phyloP scores from a whole-genome alignment of 2,329 filamentous ascomycete genomes.

The Pseudogymnoascus sp. region DNA sequence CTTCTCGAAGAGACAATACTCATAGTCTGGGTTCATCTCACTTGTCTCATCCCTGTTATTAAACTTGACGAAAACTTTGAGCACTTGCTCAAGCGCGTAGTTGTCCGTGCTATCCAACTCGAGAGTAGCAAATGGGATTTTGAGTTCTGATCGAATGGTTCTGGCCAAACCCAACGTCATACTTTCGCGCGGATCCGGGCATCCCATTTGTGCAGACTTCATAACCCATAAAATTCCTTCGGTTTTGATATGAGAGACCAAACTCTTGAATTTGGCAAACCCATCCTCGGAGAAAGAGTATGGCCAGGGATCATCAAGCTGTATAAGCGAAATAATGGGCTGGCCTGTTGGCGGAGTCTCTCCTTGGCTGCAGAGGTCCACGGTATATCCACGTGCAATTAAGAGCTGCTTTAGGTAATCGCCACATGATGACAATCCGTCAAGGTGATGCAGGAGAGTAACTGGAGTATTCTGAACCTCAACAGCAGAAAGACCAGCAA shows the following conservation, averaged over 20 bases:
- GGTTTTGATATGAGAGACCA: not conserved
- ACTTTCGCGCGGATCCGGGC: slow-evolving; percentile 19
- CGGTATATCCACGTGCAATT: slow-evolving; percentile 11
- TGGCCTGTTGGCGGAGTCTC: slow-evolving; percentile 12
- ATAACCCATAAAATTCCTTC: slow-evolving; percentile 21
- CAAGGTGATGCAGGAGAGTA: not conserved
- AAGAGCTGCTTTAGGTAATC: not conserved
- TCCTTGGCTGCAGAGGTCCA: slow-evolving; percentile 8
- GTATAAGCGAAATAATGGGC: slow-evolving; percentile 10
- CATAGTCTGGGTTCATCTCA: slow-evolving; percentile 21
- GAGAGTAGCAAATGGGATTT: slow-evolving; percentile 18
- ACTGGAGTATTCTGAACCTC: not conserved
- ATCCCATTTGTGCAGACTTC: slow-evolving; percentile 16
- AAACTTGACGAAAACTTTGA: slow-evolving; percentile 14
- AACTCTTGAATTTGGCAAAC: not conserved
- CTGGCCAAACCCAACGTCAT: slow-evolving; percentile 19
- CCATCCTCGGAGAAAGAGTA: not conserved
- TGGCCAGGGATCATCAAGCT: not conserved
- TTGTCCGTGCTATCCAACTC: slow-evolving; percentile 21
- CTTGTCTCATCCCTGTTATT: slow-evolving; percentile 1
- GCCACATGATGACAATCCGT: not conserved
- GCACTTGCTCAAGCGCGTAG: not conserved
- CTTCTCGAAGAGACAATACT: slow-evolving; percentile 24
- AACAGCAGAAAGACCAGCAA: slow-evolving; percentile 11
- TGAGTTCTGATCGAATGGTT: slow-evolving; percentile 21